Percentiles rank a stretch among this genome's conserved stretches.
phyloP scores from a whole-genome alignment of 148 eudicot species.

The Fagopyrum homotropicum region DNA sequence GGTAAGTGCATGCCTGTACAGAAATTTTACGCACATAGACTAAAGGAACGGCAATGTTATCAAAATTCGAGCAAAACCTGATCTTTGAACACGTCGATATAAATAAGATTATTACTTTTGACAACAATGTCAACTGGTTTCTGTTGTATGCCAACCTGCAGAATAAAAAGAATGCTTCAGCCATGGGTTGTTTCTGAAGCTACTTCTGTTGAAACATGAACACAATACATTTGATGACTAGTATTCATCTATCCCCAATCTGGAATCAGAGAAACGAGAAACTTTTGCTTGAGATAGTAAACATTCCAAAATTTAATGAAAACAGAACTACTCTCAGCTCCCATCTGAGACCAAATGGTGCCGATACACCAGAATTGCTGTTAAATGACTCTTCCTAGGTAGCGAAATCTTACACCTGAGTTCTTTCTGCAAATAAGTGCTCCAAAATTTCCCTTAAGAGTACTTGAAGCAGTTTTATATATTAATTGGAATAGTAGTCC shows the following conservation, averaged over 20 bases:
- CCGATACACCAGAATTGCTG: not conserved
- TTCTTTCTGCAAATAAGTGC: not conserved
- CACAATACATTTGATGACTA: not conserved
- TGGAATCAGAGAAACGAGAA: not conserved
- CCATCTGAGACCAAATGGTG: not conserved
- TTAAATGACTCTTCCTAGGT: not conserved
- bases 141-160: conserved; percentile 82
- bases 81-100: conserved; percentile 51
- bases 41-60: not conserved
- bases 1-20: not conserved
- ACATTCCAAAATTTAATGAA: not conserved
- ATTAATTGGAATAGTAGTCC: not conserved
- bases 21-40: not conserved
- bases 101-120: conserved; percentile 66
- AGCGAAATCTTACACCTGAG: not conserved
- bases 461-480: not conserved
- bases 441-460: not conserved
- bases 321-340: not conserved
- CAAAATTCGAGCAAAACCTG: conserved; percentile 39
- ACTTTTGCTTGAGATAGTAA: not conserved
- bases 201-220: not conserved
- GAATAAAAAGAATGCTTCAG: conserved; percentile 1
- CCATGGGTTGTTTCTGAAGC: not conserved
- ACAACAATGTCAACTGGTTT: conserved; percentile 65
- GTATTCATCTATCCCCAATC: not conserved